A percentile compares a stretch with the other conserved stretches of the same genome.
phyloP scores from a whole-genome alignment of 116 monocot species.

The Thalassia testudinum region DNA sequence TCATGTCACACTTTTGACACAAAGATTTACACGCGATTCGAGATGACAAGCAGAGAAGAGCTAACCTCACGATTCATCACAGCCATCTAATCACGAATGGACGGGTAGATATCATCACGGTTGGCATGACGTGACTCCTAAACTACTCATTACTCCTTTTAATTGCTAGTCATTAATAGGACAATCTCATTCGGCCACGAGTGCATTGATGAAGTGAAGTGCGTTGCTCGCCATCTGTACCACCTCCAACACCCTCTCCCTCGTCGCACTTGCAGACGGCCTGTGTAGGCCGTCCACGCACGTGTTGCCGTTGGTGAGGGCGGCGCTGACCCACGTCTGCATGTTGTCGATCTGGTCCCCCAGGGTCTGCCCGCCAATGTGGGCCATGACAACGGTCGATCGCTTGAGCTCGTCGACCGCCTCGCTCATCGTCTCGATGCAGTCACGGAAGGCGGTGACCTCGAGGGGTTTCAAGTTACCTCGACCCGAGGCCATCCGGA shows the following conservation, averaged over 20 bases:
- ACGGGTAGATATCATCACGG: no score
- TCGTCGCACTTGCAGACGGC: conserved; percentile 4
- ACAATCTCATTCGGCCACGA: no score
- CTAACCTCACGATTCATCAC: no score
- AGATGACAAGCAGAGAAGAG: no score
- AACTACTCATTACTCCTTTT: no score
- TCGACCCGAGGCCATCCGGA: neutral
- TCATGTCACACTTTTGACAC: no score
- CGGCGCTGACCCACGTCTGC: conserved; percentile 44
- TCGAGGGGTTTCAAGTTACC: conserved; percentile 6
- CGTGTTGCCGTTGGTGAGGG: conserved; percentile 25
- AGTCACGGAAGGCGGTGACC: conserved; percentile 15
- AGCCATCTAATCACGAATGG: no score
- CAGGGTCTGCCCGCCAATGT: conserved; percentile 5
- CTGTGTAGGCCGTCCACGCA: conserved; percentile 14
- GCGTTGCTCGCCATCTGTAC: conserved; percentile 18
- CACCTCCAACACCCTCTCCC: conserved; percentile 9
- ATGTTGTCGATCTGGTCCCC: conserved; percentile 18
- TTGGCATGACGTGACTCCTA: no score
- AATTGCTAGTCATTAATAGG: no score
- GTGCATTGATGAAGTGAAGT: conserved; percentile 12
- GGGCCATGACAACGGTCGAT: conserved; percentile 8
- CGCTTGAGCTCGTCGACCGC: conserved; percentile 20
- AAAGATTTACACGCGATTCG: no score
- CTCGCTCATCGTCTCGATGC: conserved; percentile 14